phyloP scores from a whole-genome alignment of 2,329 filamentous ascomycete species.

The Domatiomyces globalis region DNA sequence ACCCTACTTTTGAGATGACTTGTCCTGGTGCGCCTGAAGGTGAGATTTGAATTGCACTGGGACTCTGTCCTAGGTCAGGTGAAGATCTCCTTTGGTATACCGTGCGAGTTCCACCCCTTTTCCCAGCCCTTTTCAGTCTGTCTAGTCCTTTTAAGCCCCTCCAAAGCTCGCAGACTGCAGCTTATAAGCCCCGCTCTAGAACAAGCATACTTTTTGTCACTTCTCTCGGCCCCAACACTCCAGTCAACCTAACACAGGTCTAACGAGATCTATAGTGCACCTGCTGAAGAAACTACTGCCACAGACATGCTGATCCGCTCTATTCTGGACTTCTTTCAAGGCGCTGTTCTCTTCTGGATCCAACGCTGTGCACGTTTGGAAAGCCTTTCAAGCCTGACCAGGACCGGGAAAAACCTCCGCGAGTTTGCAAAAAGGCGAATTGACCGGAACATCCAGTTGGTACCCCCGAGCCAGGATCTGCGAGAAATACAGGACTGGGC shows the following conservation, averaged over 20 bases:
- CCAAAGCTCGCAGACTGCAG: slow-evolving; percentile 24
- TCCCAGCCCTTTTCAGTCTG: slow-evolving; percentile 14
- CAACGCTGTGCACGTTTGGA: background rate
- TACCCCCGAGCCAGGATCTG: slow-evolving; percentile 9
- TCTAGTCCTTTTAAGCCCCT: slow-evolving; percentile 20
- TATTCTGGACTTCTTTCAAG: slow-evolving; percentile 1
- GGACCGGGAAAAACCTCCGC: slow-evolving; percentile 1
- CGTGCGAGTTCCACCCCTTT: too few relatives aligned
- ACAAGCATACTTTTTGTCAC: too few relatives aligned
- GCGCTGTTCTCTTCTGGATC: slow-evolving; percentile 23
- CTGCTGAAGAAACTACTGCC: slow-evolving; percentile 11
- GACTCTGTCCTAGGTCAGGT: too few relatives aligned
- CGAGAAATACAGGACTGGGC: slow-evolving; percentile 22
- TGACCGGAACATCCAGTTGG: background rate
- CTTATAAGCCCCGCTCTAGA: slow-evolving; percentile 24
- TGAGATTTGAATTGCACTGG: too few relatives aligned
- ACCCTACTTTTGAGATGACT: too few relatives aligned
- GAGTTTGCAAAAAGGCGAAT: background rate
- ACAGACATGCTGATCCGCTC: background rate
- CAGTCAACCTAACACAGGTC: too few relatives aligned
- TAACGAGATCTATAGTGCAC: background rate
- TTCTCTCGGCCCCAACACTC: too few relatives aligned
- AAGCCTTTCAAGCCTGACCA: slow-evolving; percentile 9
- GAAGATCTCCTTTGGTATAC: too few relatives aligned
- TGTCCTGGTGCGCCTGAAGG: too few relatives aligned